Evolutionary conservation across 75 land plant species (phyloP).

Genomic region (Pseudotsuga menziesii): DNA sequence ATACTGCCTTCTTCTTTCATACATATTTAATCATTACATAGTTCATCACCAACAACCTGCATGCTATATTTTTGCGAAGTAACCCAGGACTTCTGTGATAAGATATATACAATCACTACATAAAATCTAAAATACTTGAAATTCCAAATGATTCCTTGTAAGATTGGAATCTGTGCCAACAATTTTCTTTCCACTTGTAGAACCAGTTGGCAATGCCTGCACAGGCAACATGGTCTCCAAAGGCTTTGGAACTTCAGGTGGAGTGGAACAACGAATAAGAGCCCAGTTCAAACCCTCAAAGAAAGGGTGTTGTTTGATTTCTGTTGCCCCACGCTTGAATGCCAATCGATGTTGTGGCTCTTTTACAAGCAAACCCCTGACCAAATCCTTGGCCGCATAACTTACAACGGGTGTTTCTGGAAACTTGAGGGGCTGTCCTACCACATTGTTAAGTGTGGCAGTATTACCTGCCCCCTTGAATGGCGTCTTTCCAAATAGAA

Average conservation of each 20-base stretch:
- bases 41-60: conserved; percentile 12
- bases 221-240: conserved; percentile 16
- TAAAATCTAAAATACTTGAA: conserved; percentile 43
- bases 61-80: conserved; percentile 6
- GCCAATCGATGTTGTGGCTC: conserved; percentile 61
- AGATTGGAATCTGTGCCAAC: conserved; percentile 10
- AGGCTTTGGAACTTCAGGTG: conserved; percentile 49
- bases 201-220: background rate
- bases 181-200: conserved; percentile 12
- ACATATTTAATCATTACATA: conserved; percentile 12
- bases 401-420: conserved; percentile 52
- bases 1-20: conserved; percentile 10
- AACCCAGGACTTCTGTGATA: conserved; percentile 8
- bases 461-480: conserved; percentile 81
- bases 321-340: conserved; percentile 49
- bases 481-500: conserved; percentile 78
- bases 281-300: conserved; percentile 73
- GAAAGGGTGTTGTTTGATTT: conserved; percentile 65
- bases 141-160: conserved; percentile 28
- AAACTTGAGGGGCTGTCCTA: conserved; percentile 68
- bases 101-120: background rate
- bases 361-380: conserved; percentile 55
- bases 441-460: conserved; percentile 84
- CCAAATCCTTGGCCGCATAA: conserved; percentile 50
- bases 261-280: conserved; percentile 50